Base-by-base conservation (phyloP, 163 green algal species). In the Coccomyxa subellipsoidea region DNA sequence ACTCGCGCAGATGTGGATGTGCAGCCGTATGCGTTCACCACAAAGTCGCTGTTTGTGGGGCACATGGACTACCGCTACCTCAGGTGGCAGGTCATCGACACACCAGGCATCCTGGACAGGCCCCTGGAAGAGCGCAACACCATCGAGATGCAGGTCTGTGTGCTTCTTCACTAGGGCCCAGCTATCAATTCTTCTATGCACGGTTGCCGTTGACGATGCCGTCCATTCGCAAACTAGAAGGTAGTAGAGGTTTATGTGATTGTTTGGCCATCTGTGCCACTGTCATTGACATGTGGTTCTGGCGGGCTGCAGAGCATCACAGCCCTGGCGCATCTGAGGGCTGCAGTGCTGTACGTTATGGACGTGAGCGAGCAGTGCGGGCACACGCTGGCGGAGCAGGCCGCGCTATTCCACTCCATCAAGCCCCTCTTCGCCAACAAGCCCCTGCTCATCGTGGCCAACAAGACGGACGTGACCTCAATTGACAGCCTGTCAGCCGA, bases 11-110 rank as follows among this genome's bases (percentile, higher is more conserved):
- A 99, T 78, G 97, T 99, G 80, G 97, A 99, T 84, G 97, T 99
- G 84, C 96, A 99, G 92, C 97, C 97, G 15, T 99, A 99, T 86
- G 97, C 97, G 15, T 99, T 99, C 91, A 99, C 97, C 76, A 99
- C 97, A 82, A 99, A 99, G 92, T 94, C 82, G 1, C 90, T 98
- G 59, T 99, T 97, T 85, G 95, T 99, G 76, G 97, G 97, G 1
- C 97, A 99, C 92, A 97, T 93, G 70, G 97, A 99, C 91, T 98
- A 99, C 91, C 97, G 96, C 87, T 99, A 99, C 87, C 91, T 99
- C 84, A 91, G 96, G 21, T 99, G 96, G 96, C 95, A 98, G 90
- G 93, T 99, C 38, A 98, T 99, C 75, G 97, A 99, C 92, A 99
- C 97, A 5, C 97, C 97, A 8, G 97, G 97, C 54, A 97, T 99